A percentile compares a stretch with the other conserved stretches of the same genome.
These are phyloP conservation scores for Diospyros kaki DNA, from an alignment of 148 eudicot species.

Conservation along the genomic window DNA sequence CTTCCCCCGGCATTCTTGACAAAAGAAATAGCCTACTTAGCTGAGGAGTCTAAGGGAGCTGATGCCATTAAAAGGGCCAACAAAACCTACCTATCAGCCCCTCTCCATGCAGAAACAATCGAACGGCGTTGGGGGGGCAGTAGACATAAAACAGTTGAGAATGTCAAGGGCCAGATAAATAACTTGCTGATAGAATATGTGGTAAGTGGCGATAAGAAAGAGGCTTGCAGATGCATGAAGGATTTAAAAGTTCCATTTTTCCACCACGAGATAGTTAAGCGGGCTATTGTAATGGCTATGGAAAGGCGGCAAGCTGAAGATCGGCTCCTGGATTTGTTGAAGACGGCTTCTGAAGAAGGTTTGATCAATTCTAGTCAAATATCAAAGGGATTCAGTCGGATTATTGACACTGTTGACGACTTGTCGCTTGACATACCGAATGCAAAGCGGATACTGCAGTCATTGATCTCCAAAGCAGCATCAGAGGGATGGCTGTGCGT, in stretches of 20 bases:
- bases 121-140: constrained; percentile 59
- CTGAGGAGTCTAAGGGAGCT: constrained; percentile 43
- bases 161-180: constrained; percentile 36
- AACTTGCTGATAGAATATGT: constrained; percentile 39
- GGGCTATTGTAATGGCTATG: constrained; percentile 50
- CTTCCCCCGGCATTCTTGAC: constrained; percentile 52
- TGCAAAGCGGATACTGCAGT: constrained; percentile 36
- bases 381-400: constrained; percentile 44
- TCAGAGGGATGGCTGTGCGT: constrained; percentile 56
- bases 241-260: constrained; percentile 53
- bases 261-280: constrained; percentile 57
- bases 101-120: constrained; percentile 46
- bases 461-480: constrained; percentile 45
- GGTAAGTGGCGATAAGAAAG: constrained; percentile 45
- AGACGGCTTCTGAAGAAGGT: constrained; percentile 45
- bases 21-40: constrained; percentile 18
- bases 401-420: constrained; percentile 49
- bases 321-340: constrained; percentile 33
- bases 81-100: constrained; percentile 45
- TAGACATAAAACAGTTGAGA: constrained; percentile 40
- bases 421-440: constrained; percentile 54
- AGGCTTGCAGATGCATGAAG: constrained; percentile 56
- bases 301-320: constrained; percentile 37
- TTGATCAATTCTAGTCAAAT: constrained; percentile 60
- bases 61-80: constrained; percentile 42